phyloP scores from a whole-genome alignment of 192 early-diverging fungal genomes.

The Kappamyces sp. region DNA sequence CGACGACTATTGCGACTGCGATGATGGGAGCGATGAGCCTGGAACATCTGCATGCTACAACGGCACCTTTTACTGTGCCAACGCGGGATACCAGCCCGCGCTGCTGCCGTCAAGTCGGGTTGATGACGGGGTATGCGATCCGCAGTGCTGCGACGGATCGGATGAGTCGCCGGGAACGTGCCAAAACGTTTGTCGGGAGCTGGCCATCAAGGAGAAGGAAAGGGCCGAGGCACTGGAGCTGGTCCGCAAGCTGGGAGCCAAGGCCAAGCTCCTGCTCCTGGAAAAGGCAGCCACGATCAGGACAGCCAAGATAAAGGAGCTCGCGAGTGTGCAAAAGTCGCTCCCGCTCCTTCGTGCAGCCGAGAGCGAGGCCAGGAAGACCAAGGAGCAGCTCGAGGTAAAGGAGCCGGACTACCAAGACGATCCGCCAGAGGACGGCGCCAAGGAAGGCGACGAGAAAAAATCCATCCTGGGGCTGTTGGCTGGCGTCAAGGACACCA shows the following conservation, averaged over 20 bases:
- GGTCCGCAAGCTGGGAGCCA: not conserved
- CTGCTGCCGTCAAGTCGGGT: conserved; percentile 66
- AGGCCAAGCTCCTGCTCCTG: not conserved
- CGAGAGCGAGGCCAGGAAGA: too few relatives aligned
- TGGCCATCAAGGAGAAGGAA: conserved; percentile 42
- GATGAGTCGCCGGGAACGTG: conserved; percentile 85
- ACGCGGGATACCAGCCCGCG: conserved; percentile 65
- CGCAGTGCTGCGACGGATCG: conserved; percentile 91
- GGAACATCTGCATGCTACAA: conserved; percentile 89
- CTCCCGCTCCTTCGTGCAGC: too few relatives aligned
- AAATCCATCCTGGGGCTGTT: too few relatives aligned
- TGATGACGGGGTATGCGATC: conserved; percentile 96
- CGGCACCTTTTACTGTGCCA: conserved; percentile 75
- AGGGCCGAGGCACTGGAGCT: not conserved
- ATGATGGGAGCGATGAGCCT: conserved; percentile 91
- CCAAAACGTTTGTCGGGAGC: conserved; percentile 65
- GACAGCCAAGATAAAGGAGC: conserved; percentile 1
- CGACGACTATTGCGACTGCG: conserved; percentile 96
- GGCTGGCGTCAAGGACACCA: too few relatives aligned
- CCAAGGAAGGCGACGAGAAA: too few relatives aligned
- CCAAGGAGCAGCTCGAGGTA: too few relatives aligned
- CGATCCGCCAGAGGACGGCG: too few relatives aligned
- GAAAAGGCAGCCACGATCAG: not conserved
- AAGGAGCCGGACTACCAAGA: too few relatives aligned
- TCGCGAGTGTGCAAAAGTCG: too few relatives aligned